Percentiles rank a stretch among this genome's conserved stretches.
Evolutionary conservation across 345 rosid genomes (phyloP).

Genomic region (Arabis alpina): DNA sequence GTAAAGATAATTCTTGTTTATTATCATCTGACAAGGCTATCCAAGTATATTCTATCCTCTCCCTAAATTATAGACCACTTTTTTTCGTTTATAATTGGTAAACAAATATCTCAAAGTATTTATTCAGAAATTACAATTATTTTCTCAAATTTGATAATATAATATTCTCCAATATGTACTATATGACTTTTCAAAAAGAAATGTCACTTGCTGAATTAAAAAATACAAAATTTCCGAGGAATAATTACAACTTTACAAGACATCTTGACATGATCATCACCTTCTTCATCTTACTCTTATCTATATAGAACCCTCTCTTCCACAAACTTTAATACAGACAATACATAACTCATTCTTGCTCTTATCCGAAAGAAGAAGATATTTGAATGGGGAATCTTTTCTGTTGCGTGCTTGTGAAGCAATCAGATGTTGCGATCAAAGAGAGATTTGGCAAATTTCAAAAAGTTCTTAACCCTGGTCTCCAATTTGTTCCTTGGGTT

Average conservation of each 20-base stretch:
- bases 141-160: too few relatives aligned
- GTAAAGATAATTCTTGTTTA: background rate
- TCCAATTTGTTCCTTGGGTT: conserved; percentile 64
- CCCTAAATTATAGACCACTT: too few relatives aligned
- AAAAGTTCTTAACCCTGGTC: conserved; percentile 65
- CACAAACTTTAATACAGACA: conserved; percentile 19
- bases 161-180: background rate
- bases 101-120: too few relatives aligned
- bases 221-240: conserved; percentile 29
- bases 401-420: conserved; percentile 62
- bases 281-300: background rate
- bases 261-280: conserved; percentile 37
- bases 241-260: conserved; percentile 1
- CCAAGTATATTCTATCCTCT: conserved; percentile 15
- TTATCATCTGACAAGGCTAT: conserved; percentile 16
- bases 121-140: too few relatives aligned
- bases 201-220: conserved; percentile 1
- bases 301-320: conserved; percentile 35
- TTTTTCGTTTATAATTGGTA: too few relatives aligned
- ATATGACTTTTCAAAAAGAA: conserved; percentile 23
- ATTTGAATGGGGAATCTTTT: conserved; percentile 67
- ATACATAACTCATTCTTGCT: background rate
- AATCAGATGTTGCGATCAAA: conserved; percentile 62
- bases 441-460: conserved; percentile 67
- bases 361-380: background rate